Evolutionary conservation across 257 asterid species (phyloP).

Genomic region (Solanum microdontum): DNA sequence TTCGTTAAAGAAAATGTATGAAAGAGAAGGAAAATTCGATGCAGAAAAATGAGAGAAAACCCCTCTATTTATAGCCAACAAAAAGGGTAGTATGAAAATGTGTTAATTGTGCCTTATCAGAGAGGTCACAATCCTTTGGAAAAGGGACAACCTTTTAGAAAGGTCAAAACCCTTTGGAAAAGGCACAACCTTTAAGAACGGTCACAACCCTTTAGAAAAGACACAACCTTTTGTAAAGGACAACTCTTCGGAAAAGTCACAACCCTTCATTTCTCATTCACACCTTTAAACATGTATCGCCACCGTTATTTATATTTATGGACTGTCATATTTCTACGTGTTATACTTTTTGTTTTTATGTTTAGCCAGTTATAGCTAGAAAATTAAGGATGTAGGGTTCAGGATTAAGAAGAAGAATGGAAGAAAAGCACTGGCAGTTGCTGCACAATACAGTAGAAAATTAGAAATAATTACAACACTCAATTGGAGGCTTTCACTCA

Average conservation of each 20-base stretch:
- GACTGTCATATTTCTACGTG: not conserved
- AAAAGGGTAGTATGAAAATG: not conserved
- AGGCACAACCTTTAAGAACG: not conserved
- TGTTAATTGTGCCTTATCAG: not conserved
- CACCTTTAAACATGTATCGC: not conserved
- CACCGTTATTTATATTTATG: not conserved
- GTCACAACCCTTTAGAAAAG: not conserved
- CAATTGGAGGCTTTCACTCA: conserved; percentile 21
- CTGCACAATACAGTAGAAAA: not conserved
- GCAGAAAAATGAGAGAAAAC: not conserved
- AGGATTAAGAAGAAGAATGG: not conserved
- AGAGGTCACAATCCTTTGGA: not conserved
- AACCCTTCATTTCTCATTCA: not conserved
- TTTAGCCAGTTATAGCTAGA: not conserved
- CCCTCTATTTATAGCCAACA: not conserved
- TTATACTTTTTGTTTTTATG: not conserved
- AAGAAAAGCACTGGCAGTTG: not conserved
- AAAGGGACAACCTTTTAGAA: not conserved
- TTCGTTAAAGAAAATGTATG: not conserved
- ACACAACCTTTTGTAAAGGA: not conserved
- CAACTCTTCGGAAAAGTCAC: not conserved
- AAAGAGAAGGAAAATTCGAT: not conserved
- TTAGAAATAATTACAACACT: not conserved
- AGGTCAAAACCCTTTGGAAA: not conserved
- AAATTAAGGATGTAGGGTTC: not conserved